Base-by-base conservation (phyloP, 2,329 filamentous ascomycete genomes). In the Penicillium sp. region DNA sequence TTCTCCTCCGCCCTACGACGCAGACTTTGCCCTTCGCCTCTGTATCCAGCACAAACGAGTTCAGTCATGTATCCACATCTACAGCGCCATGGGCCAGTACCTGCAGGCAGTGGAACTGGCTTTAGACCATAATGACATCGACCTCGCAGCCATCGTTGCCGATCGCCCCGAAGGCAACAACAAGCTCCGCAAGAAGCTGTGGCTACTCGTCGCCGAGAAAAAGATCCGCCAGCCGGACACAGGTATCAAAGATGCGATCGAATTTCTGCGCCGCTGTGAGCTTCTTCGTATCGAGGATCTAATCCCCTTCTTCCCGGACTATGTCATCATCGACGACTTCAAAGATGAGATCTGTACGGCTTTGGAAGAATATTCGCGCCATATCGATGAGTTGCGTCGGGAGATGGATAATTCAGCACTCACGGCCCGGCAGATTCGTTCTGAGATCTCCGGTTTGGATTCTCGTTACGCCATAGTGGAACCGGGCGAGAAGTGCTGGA, bases 281-380 rank as follows among this genome's bases (percentile, higher is more conserved):
- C 80, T 97, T 10, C 83, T 99, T 42, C 88, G 89, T 57, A 99
- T 99, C 58, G 94, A 99, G 75, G 94, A 99, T 66, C 76, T 99
- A 24, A 97, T 99, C 33, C 94, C 94, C 0, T 97, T 99, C 78
- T 99, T 99, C 75, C 94, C 94, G 0, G 94, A 99, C 70, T 99
- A 99, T 68, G 91, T 97, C 20, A 89, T 97, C 45, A 97, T 99
- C 56, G 94, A 99, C 68, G 94, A 97, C 71, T 99, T 99, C 81
- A 97, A 97, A 69, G 92, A 97, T 58, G 94, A 99, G 70, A 97
- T 99, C 30, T 99, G 94, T 75, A 80, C 85, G 0, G 94, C 95
- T 1, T 81, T 99, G 1, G 94, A 99, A 72, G 90, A 95, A 58
- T 99, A 99, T 75, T 89, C 86, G 40, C 88, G 90, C 30, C 91